Evolutionary conservation across 768 basidiomycete species (phyloP).

Genomic region (Lactifluus subvellereus): DNA sequence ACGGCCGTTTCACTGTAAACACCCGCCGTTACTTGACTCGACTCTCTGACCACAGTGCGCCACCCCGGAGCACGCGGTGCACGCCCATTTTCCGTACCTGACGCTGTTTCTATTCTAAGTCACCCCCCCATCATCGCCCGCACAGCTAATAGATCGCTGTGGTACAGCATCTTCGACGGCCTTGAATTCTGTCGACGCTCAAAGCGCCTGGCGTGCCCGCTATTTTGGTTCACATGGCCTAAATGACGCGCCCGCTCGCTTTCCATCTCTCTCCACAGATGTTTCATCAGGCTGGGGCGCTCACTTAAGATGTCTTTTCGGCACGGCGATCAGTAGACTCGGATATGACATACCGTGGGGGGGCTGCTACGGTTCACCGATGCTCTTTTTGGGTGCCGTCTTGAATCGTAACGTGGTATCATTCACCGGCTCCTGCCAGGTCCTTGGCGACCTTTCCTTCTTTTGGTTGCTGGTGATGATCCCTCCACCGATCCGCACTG

Average conservation of each 20-base stretch:
- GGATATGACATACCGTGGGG: conserved; percentile 11
- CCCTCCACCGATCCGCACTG: not conserved
- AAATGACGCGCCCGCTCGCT: not conserved
- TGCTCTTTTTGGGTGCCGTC: conserved; percentile 5
- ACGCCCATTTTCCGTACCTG: conserved; percentile 2
- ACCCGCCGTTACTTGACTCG: not conserved
- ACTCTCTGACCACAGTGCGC: not conserved
- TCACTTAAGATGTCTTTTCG: not conserved
- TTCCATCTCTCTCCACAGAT: not conserved
- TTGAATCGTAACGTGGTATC: not conserved
- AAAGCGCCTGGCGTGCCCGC: not conserved
- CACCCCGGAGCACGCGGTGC: not conserved
- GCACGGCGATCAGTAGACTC: conserved; percentile 3
- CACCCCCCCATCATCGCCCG: conserved; percentile 9
- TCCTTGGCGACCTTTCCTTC: not conserved
- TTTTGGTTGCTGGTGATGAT: not conserved
- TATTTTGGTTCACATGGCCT: not conserved
- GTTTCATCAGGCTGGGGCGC: conserved; percentile 18
- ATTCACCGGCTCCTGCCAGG: conserved; percentile 3
- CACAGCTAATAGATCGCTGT: not conserved
- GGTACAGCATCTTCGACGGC: not conserved
- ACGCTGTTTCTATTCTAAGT: not conserved
- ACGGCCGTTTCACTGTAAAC: not conserved
- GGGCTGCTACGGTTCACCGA: not conserved
- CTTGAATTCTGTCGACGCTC: not conserved